Evolutionary conservation across 345 rosid species (phyloP).

Genomic region (Noccaea bulbosa): DNA sequence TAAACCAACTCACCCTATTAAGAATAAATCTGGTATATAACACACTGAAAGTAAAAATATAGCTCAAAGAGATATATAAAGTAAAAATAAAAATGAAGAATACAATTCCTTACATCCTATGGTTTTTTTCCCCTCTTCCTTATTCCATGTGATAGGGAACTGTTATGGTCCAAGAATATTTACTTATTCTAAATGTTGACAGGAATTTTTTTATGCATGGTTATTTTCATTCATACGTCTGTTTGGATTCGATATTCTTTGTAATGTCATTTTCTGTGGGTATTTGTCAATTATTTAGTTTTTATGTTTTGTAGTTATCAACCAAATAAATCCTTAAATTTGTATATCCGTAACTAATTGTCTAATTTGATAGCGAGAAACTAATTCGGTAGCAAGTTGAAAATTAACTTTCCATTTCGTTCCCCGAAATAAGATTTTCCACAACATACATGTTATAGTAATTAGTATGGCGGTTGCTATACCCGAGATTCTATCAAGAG

Average conservation of each 20-base stretch:
- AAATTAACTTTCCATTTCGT: neutral
- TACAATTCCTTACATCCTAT: conserved; percentile 20
- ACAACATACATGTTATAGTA: no score
- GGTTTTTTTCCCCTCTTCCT: conserved; percentile 4
- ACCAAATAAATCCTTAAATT: neutral
- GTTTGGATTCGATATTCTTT: conserved; percentile 24
- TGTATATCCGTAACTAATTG: neutral
- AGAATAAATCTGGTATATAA: neutral
- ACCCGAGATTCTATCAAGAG: no score
- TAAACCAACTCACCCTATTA: no score
- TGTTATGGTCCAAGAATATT: conserved; percentile 40
- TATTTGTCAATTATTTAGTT: neutral
- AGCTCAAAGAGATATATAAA: neutral
- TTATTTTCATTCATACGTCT: conserved; percentile 8
- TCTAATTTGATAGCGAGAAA: neutral
- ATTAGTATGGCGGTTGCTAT: no score
- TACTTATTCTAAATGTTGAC: neutral
- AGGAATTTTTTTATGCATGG: neutral
- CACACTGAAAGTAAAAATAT: conserved; percentile 13
- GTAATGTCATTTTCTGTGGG: neutral
- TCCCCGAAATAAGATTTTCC: neutral
- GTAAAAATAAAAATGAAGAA: neutral
- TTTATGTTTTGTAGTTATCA: neutral
- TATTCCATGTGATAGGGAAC: conserved; percentile 42
- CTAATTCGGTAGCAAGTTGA: neutral